Evolutionary conservation across 495 filamentous ascomycete species (phyloP).

Genomic region (Penicillium soppii): DNA sequence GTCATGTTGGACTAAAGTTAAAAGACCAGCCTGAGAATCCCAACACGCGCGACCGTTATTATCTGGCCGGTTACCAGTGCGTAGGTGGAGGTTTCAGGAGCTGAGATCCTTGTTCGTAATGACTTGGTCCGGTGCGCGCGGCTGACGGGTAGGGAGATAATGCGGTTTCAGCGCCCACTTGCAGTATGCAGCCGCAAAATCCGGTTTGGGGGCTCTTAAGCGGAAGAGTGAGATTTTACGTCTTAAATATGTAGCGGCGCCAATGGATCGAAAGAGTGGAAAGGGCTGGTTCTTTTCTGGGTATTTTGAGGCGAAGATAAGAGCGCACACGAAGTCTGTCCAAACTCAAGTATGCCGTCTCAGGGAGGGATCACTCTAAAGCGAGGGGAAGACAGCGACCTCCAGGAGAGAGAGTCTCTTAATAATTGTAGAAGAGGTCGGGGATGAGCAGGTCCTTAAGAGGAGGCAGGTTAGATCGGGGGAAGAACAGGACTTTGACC

Average conservation of each 20-base stretch:
- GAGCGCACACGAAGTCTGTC: background rate
- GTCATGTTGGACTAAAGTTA: conserved; percentile 39
- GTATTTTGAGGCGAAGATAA: conserved; percentile 5
- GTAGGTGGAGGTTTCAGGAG: background rate
- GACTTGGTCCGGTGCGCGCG: conserved; percentile 20
- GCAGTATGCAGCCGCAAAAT: conserved; percentile 13
- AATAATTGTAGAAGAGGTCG: background rate
- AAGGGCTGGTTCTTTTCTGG: conserved; percentile 12
- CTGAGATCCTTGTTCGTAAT: background rate
- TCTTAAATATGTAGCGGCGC: background rate
- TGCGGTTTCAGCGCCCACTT: conserved; percentile 23
- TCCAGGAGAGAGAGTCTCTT: background rate
- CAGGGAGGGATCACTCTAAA: background rate
- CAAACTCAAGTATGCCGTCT: background rate
- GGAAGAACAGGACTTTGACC: conserved; percentile 10
- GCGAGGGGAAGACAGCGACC: too few species aligned
- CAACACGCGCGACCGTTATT: background rate
- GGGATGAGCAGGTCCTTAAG: conserved; percentile 3
- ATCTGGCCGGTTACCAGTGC: conserved; percentile 1
- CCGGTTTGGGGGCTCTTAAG: conserved; percentile 3
- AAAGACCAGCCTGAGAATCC: conserved; percentile 30
- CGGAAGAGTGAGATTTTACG: conserved; percentile 2
- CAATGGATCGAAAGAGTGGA: conserved; percentile 1
- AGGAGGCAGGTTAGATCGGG: background rate
- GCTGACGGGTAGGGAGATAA: conserved; percentile 20